Percentiles rank a stretch among this genome's conserved stretches.
phyloP scores from a whole-genome alignment of 1,284 basidiomycete species.

The Irpex lacteus region DNA sequence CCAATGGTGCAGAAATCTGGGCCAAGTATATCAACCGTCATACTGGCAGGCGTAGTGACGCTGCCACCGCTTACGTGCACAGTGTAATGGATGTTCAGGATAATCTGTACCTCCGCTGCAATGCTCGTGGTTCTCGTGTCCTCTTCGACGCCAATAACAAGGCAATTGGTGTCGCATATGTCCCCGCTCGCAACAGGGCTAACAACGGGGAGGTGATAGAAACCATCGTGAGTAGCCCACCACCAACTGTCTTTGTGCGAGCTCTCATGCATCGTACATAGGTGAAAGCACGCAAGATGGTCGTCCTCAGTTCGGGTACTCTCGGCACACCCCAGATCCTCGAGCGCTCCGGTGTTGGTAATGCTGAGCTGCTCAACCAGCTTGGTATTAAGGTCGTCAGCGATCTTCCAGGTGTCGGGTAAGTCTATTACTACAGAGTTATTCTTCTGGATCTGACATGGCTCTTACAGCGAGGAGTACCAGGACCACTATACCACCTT shows the following conservation, averaged over 20 bases:
- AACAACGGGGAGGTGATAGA: conserved; percentile 52
- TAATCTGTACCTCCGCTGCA: conserved; percentile 61
- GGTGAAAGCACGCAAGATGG: conserved; percentile 57
- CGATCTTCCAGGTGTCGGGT: conserved; percentile 71
- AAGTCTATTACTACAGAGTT: conserved; percentile 21
- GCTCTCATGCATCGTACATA: neutral
- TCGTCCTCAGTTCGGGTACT: conserved; percentile 64
- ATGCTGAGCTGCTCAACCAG: conserved; percentile 50
- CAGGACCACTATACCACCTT: conserved; percentile 75
- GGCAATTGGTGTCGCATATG: conserved; percentile 69
- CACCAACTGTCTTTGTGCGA: too few relatives aligned
- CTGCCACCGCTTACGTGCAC: conserved; percentile 71
- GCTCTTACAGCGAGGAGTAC: conserved; percentile 53
- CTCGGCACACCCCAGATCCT: conserved; percentile 71
- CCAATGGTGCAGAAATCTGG: conserved; percentile 71
- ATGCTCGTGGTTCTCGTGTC: conserved; percentile 64
- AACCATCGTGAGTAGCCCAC: conserved; percentile 45
- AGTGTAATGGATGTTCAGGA: conserved; percentile 65
- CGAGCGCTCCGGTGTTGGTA: conserved; percentile 69
- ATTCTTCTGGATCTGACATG: neutral
- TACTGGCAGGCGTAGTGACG: conserved; percentile 68
- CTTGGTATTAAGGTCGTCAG: conserved; percentile 60
- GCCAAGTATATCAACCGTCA: conserved; percentile 76
- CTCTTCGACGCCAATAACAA: conserved; percentile 69
- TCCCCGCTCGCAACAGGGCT: conserved; percentile 58